These are phyloP conservation scores for Cetradonia linearis DNA, from an alignment of 495 filamentous ascomycete species.

Conservation along the genomic window DNA sequence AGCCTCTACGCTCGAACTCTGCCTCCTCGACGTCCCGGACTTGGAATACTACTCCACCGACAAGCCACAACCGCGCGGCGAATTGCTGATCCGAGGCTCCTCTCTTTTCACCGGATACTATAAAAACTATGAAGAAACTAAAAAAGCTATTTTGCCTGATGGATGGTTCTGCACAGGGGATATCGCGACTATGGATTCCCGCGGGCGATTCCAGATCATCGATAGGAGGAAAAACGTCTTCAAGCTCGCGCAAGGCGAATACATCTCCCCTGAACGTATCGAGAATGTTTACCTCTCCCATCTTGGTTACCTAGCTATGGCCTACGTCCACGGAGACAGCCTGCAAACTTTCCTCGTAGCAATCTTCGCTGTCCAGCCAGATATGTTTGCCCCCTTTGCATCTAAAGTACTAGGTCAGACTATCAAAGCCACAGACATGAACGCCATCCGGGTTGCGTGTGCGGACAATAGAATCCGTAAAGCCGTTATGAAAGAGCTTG, in stretches of 20 bases:
- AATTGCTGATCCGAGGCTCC: constrained; percentile 73
- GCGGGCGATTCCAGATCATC: constrained; percentile 84
- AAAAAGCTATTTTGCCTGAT: constrained; percentile 69
- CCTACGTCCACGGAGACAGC: constrained; percentile 86
- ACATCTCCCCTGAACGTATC: constrained; percentile 92
- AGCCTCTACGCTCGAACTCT: constrained; percentile 57
- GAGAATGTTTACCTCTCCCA: constrained; percentile 87
- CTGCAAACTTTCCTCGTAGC: constrained; percentile 73
- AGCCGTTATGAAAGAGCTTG: constrained; percentile 69
- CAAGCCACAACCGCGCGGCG: constrained; percentile 85
- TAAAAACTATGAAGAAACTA: constrained; percentile 77
- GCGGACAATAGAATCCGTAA: constrained; percentile 57
- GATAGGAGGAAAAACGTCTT: constrained; percentile 98
- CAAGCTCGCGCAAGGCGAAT: constrained; percentile 96
- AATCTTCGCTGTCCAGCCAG: constrained; percentile 78
- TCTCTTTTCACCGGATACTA: constrained; percentile 77
- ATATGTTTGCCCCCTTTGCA: constrained; percentile 68
- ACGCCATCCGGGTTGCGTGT: constrained; percentile 54
- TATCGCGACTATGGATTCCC: constrained; percentile 69
- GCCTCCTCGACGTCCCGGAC: constrained; percentile 79
- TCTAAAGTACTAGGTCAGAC: constrained; percentile 59
- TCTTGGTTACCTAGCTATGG: constrained; percentile 63
- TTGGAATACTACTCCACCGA: constrained; percentile 91
- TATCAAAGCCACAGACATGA: constrained; percentile 51
- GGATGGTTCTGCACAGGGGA: constrained; percentile 98